Percentiles rank a stretch among this genome's conserved stretches.
Conservation (phyloP, 176 grass and related monocot genomes). For the Melocanna baccifera region DNA sequence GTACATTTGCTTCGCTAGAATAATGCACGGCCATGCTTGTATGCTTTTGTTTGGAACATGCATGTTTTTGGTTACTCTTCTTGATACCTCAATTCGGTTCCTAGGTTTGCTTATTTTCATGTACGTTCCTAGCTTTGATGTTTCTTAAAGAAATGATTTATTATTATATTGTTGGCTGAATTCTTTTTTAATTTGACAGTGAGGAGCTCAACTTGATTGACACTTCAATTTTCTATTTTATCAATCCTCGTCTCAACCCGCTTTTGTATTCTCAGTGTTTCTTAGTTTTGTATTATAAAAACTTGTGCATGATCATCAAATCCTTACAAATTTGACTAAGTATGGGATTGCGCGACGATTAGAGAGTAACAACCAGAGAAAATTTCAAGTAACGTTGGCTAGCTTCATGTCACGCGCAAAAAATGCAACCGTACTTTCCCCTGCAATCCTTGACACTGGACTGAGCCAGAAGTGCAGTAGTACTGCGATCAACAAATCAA, state of each 20-base stretch:
- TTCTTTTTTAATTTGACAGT: background rate
- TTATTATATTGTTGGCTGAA: background rate
- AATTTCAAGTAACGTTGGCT: background rate
- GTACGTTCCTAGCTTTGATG: background rate
- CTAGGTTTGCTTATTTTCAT: background rate
- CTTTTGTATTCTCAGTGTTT: background rate
- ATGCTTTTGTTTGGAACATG: background rate
- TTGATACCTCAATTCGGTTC: background rate
- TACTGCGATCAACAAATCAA: background rate
- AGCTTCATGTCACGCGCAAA: background rate
- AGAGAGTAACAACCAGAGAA: background rate
- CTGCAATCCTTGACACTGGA: background rate
- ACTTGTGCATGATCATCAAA: background rate
- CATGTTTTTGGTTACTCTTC: background rate
- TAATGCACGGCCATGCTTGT: background rate
- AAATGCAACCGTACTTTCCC: background rate
- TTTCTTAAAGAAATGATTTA: background rate
- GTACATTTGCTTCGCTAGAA: background rate
- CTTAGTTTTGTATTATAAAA: background rate
- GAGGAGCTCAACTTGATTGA: background rate
- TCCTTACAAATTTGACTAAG: background rate
- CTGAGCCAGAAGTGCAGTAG: background rate
- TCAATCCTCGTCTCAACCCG: background rate
- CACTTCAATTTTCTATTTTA: conserved; percentile 1
- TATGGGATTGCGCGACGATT: background rate